Conservation (phyloP, 305 asterid species). For the Fraxinus sp. region DNA sequence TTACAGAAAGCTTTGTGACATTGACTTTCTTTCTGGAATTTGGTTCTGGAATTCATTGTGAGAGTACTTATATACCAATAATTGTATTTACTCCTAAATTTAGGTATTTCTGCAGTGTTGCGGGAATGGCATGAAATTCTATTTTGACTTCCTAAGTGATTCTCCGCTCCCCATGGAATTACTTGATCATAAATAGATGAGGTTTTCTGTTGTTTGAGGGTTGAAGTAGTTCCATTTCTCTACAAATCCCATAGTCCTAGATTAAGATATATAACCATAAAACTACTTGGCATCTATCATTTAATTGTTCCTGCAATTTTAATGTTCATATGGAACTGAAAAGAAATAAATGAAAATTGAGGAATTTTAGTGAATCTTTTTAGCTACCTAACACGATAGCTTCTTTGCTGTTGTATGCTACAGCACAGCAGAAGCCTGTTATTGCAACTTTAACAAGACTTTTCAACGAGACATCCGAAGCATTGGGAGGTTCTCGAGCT, state of each 20-base stretch:
- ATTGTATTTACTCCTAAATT: neutral
- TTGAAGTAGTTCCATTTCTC: neutral
- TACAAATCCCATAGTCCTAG: constrained; percentile 3
- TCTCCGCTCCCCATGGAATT: neutral
- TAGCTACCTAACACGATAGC: constrained; percentile 6
- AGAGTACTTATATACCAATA: neutral
- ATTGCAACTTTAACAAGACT: constrained; percentile 84
- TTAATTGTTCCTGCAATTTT: neutral
- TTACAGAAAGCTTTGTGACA: neutral
- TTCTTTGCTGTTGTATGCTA: constrained; percentile 21
- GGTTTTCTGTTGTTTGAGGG: constrained; percentile 1
- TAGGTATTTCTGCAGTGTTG: neutral
- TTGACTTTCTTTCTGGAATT: neutral
- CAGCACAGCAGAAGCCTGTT: constrained; percentile 89
- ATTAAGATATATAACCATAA: neutral
- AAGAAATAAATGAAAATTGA: neutral
- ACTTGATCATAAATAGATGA: neutral
- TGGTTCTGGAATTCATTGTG: neutral
- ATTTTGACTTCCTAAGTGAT: neutral
- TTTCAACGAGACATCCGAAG: constrained; percentile 87
- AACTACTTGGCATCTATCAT: neutral
- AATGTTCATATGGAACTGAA: neutral
- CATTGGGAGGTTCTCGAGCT: constrained; percentile 88
- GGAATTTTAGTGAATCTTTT: neutral
- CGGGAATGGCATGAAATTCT: neutral